Evolutionary conservation across 2,329 filamentous ascomycete genomes (phyloP), one percentile per base, ranked within the genome.

Genomic region (Diaporthe vaccinii): DNA sequence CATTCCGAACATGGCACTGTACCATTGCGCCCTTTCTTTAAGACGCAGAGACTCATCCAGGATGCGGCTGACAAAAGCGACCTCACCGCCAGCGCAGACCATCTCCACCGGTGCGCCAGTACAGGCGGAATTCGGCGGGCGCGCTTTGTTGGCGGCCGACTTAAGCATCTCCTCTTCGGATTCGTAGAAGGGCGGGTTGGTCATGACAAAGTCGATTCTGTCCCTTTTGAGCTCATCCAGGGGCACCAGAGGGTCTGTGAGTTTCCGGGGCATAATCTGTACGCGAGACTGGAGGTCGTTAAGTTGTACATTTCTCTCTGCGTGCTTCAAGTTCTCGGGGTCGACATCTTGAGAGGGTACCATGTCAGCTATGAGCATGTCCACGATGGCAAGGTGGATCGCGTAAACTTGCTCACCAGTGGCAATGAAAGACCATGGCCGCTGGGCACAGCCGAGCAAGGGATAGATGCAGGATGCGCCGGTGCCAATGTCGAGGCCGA

Each of bases 111-210:
- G 88, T 0, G 93, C 90, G 9, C 96, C 97, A 0, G 96, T 98
- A 81, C 91, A 91, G 67, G 93, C 92, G 0, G 94, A 93, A 74
- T 90, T 90, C 0, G 96, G 93, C 0, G 91, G 91, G 0, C 89
- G 87, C 4, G 88, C 84, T 82, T 98, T 98, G 51, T 88, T 84
- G 22, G 86, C 83, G 0, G 94, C 93, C 1, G 93, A 93, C 5
- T 86, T 84, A 4, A 89, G 78, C 83, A 98, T 90, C 69, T 97
- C 95, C 7, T 88, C 84, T 4, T 89, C 85, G 0, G 94, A 95
- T n/a, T 87, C 84, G 85, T 98, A 98, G 85, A 99, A 99, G 0
- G 97, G 97, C 0, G 97, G 97, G 79, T 99, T 99, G 78, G 93
- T 96, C 92, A 98, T 97, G 75, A 91, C 92, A 82, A 98, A 98